Evolutionary conservation across 2,329 filamentous ascomycete genomes (phyloP).

Genomic region (Calonectria montana): DNA sequence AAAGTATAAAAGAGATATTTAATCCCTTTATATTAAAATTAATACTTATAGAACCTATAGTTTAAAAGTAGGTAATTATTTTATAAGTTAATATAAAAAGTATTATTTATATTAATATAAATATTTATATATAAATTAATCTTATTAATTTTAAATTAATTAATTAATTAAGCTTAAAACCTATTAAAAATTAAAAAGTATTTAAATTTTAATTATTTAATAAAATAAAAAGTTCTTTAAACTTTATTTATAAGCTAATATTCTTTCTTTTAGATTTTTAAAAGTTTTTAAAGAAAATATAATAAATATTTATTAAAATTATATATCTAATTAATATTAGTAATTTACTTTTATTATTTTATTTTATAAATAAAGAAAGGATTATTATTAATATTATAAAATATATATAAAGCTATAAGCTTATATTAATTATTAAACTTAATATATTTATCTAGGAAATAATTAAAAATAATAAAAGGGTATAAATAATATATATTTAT

Average conservation of each 20-base stretch:
- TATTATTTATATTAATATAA: not conserved
- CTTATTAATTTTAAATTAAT: not conserved
- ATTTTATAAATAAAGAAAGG: not conserved
- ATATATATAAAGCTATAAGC: not conserved
- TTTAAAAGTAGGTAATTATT: slow-evolving; percentile 10
- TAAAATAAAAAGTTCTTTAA: not conserved
- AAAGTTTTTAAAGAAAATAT: not conserved
- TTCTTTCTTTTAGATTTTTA: not conserved
- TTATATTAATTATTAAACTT: not conserved
- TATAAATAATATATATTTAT: slow-evolving; percentile 1
- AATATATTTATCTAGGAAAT: not conserved
- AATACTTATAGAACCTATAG: not conserved
- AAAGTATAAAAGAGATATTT: no score
- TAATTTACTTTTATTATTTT: not conserved
- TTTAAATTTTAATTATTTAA: not conserved
- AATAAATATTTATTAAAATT: not conserved
- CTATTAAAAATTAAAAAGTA: no score
- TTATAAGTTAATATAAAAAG: not conserved
- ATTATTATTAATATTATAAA: not conserved
- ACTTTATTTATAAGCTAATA: not conserved
- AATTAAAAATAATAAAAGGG: not conserved
- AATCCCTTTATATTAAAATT: not conserved
- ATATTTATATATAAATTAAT: not conserved
- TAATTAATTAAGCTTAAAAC: no score
- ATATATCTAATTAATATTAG: not conserved